Base-by-base conservation (phyloP, 805 yeast species). In the Tanozyma kutaoensis region DNA sequence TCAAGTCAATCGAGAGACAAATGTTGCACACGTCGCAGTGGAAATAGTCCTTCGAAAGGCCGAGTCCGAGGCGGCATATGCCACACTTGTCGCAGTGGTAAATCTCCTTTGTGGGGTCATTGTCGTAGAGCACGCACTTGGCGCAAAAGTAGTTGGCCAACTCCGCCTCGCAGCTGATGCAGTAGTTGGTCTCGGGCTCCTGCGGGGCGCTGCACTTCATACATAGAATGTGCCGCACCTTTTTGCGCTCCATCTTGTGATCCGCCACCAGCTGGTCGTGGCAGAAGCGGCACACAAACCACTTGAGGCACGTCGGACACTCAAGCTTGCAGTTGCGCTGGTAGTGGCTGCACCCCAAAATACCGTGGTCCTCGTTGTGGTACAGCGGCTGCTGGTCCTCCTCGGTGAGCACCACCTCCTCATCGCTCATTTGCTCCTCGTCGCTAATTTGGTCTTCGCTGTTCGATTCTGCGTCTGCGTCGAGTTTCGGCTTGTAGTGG, bases 21-120 rank as follows among this genome's bases (percentile, higher is more conserved):
- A 85, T 86, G 41, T 82, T 80, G 52, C 97, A 86, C 13, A 74
- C 75, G 39, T 77, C 71, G 53, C 97, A 86, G 47, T 86, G 97
- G 57, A 82, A 84, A 41, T 77, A 85, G 50, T 86, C 96, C 37
- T 78, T 76, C 12, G 82, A 91, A 14, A 84, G 52, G 0, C 96
- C 96, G 15, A 78, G 59, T 2, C 97, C 97, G 8, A 88, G 58
- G 10, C 96, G 66, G 48, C 97, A 86, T 29, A 88, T 84, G 1
- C 94, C 95, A 56, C 97, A 86, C 39, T 76, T 79, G 39, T 75
- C 81, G 49, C 97, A 86, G 47, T 86, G 97, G 44, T 85, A 86
- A 14, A 86, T 85, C 35, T 78, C 78, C 43, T 82, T 84, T 23
- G 63, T 55, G 7, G 70, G 58, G 45, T 82, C 91, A 44, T 78